Percentiles rank a stretch among this genome's conserved stretches.
phyloP scores from a whole-genome alignment of 2,329 filamentous ascomycete genomes.

The Reticulascus tulasneorum region DNA sequence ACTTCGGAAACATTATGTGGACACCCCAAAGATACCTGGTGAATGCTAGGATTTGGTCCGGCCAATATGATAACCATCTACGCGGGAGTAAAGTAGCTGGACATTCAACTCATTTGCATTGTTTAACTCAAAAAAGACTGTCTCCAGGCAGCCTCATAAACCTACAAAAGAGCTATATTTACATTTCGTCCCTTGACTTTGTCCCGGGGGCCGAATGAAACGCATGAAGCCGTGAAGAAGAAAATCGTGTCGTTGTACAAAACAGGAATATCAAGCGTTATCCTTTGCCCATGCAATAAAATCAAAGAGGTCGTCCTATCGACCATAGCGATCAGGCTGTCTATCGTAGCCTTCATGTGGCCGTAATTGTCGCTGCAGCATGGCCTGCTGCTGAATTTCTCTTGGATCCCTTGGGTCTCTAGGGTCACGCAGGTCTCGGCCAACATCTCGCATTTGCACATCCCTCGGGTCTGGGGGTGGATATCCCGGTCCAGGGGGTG shows the following conservation, averaged over 20 bases:
- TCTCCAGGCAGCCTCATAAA: too few relatives aligned
- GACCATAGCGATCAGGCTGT: constrained; percentile 40
- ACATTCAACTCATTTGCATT: too few relatives aligned
- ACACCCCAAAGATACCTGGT: too few relatives aligned
- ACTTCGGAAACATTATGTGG: too few relatives aligned
- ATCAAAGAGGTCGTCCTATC: constrained; percentile 29
- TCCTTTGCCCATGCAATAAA: background rate
- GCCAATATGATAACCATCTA: too few relatives aligned
- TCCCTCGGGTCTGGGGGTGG: constrained; percentile 30
- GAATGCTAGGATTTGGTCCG: too few relatives aligned
- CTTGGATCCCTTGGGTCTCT: constrained; percentile 32
- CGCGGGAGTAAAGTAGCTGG: too few relatives aligned
- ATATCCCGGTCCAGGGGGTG: constrained; percentile 31
- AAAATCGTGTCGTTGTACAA: background rate
- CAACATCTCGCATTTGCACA: constrained; percentile 32
- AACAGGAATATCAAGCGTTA: background rate
- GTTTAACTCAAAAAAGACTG: too few relatives aligned
- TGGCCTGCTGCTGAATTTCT: constrained; percentile 16
- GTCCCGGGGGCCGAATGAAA: too few relatives aligned
- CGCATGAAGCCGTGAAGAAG: background rate
- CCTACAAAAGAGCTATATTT: too few relatives aligned
- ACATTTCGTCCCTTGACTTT: too few relatives aligned
- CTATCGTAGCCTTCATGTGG: constrained; percentile 41
- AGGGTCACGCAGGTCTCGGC: constrained; percentile 21
- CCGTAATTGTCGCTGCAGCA: constrained; percentile 38